Evolutionary conservation across 2,329 filamentous ascomycete species (phyloP), one percentile per base, ranked within the genome.

Genomic region (Fusarium compactum): DNA sequence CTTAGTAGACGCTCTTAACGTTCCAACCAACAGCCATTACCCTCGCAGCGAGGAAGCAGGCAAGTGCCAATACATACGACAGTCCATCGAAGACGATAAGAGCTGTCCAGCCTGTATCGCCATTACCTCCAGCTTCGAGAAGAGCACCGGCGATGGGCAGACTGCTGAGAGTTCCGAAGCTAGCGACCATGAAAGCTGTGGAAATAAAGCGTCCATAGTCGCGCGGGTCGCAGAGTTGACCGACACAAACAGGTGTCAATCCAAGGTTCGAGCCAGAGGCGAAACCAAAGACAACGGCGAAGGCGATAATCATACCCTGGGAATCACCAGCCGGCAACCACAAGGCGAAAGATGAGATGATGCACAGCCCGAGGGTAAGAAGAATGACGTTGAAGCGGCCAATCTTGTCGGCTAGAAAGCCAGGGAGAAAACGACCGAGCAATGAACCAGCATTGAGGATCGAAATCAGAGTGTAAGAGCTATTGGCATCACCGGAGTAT

Each of bases 381-480:
- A 95, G 87, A 80, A 96, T 91, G 53, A 90, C 88, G 76, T 97
- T 97, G 82, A 93, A 97, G 6, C 93, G 88, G 1, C 94, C 94
- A 6, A 94, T 78, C 52, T 85, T 87, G 77, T 97, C 94, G 0
- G 93, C 91, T 11, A 94, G 81, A 66, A 92, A 85, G 0, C 94
- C 93, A 0, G 94, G 93, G 0, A 94, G 83, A 80, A 89, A 92
- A 24, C 94, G 88, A 5, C 94, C 94, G 10, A 96, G 82, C 55
- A 92, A 89, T 1, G 91, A 93, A 14, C 91, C 92, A 1, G 89
- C 92, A 76, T 96, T 97, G 74, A 97, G 86, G 62, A 96, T 87
- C 2, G 93, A 89, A n/a, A 97, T 85, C 29, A 96, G 85, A 65
- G 93, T 90, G 78, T 93, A 95, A n/a, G 74, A 75, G 24, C 76